Conservation (phyloP, 345 rosid species). For the Eutrema japonicum region DNA sequence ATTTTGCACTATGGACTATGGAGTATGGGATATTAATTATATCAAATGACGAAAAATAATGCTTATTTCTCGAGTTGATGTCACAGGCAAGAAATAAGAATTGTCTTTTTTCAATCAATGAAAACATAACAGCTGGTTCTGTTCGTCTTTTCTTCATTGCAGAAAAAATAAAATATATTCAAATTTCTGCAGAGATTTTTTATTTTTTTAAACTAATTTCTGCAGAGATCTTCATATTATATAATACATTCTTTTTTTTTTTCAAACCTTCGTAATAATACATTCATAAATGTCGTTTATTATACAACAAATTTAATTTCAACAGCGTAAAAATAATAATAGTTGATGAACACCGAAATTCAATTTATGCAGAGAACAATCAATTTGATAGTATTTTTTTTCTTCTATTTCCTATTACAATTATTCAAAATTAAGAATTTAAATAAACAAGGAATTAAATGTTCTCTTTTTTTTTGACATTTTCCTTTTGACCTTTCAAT, state of each 20-base stretch:
- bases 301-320: not conserved
- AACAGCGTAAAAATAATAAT: not conserved
- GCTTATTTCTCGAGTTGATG: conserved; percentile 9
- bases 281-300: not conserved
- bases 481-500: conserved; percentile 32
- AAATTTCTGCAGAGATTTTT: conserved; percentile 25
- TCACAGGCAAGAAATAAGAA: conserved; percentile 30
- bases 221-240: conserved; percentile 15
- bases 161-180: conserved; percentile 7
- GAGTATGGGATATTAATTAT: too few species aligned
- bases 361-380: not conserved
- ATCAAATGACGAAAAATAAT: not conserved
- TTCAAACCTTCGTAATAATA: not conserved
- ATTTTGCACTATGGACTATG: too few species aligned
- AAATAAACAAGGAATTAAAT: conserved; percentile 26
- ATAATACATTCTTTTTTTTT: not conserved
- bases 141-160: conserved; percentile 25
- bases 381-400: not conserved
- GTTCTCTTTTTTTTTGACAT: conserved; percentile 29
- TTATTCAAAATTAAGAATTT: conserved; percentile 27
- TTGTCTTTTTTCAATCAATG: conserved; percentile 27
- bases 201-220: not conserved
- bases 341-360: not conserved
- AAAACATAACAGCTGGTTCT: conserved; percentile 37
- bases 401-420: conserved; percentile 17